phyloP scores from a whole-genome alignment of 164 flowering plant genomes.

The Annona cherimola region DNA sequence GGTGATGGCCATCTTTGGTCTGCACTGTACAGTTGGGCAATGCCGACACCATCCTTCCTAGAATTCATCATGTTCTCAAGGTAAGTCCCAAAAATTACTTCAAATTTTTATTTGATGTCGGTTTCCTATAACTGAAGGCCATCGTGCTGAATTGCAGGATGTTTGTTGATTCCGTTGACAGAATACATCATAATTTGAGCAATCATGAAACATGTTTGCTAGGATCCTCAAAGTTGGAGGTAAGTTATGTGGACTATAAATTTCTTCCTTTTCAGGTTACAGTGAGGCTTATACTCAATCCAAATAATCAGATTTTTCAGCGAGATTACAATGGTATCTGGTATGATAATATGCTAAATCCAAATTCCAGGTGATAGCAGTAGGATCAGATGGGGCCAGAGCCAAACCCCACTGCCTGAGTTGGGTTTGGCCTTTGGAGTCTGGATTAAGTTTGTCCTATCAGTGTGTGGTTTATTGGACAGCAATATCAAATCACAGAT shows the following conservation, averaged over 20 bases:
- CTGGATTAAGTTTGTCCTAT: neutral
- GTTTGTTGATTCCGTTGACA: conserved; percentile 82
- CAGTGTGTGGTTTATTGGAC: neutral
- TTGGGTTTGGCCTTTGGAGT: no score
- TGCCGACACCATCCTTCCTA: conserved; percentile 92
- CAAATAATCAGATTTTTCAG: no score
- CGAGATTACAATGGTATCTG: no score
- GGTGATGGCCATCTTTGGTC: conserved; percentile 92
- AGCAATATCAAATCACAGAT: neutral
- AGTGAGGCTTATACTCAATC: neutral
- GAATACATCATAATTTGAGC: conserved; percentile 44
- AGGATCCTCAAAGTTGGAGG: conserved; percentile 71
- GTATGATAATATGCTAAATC: no score
- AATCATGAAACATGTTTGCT: conserved; percentile 38
- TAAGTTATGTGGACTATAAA: conserved; percentile 16
- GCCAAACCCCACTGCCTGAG: no score
- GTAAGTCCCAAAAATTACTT: conserved; percentile 24
- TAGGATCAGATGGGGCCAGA: no score
- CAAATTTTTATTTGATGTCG: neutral
- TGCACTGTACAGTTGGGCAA: conserved; percentile 87
- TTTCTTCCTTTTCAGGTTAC: neutral
- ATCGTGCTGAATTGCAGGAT: conserved; percentile 46
- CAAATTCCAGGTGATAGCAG: no score
- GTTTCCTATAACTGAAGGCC: neutral
- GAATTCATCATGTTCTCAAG: conserved; percentile 93